Evolutionary conservation across 1,284 basidiomycete genomes (phyloP).

Genomic region (Phellinidium pouzarii): DNA sequence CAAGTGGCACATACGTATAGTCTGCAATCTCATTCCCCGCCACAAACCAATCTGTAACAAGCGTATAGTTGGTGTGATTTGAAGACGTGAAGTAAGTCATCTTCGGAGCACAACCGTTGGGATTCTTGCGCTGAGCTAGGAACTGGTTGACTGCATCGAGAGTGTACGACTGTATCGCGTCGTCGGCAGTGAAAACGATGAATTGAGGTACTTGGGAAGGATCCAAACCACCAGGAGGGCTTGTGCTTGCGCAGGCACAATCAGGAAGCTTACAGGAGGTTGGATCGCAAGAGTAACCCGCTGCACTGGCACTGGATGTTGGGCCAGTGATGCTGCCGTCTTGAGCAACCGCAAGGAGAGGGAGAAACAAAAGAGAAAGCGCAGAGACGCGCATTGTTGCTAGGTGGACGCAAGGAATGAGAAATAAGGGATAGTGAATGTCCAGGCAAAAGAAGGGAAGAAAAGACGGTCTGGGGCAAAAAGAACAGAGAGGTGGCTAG

Average conservation of each 20-base stretch:
- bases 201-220: slow-evolving; percentile 68
- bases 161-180: slow-evolving; percentile 71
- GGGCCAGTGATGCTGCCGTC: slow-evolving; percentile 46
- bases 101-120: slow-evolving; percentile 72
- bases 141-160: slow-evolving; percentile 69
- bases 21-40: slow-evolving; percentile 85
- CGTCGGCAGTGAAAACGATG: slow-evolving; percentile 65
- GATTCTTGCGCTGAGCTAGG: slow-evolving; percentile 71
- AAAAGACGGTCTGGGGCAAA: neutral
- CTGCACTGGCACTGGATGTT: slow-evolving; percentile 40
- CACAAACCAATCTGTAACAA: slow-evolving; percentile 81
- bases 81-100: slow-evolving; percentile 74
- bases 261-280: slow-evolving; percentile 57
- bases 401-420: neutral
- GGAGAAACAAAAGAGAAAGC: slow-evolving; percentile 30
- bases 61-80: slow-evolving; percentile 72
- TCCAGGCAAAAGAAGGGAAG: neutral
- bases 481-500: neutral
- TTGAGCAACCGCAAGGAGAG: slow-evolving; percentile 38
- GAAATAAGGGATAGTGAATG: neutral
- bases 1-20: slow-evolving; percentile 53
- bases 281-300: slow-evolving; percentile 66
- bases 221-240: slow-evolving; percentile 60
- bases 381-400: neutral
- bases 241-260: slow-evolving; percentile 68